A percentile compares a stretch with the other conserved stretches of the same genome.
Evolutionary conservation across 2,329 filamentous ascomycete species (phyloP).

Genomic region (Xylaria multiplex): DNA sequence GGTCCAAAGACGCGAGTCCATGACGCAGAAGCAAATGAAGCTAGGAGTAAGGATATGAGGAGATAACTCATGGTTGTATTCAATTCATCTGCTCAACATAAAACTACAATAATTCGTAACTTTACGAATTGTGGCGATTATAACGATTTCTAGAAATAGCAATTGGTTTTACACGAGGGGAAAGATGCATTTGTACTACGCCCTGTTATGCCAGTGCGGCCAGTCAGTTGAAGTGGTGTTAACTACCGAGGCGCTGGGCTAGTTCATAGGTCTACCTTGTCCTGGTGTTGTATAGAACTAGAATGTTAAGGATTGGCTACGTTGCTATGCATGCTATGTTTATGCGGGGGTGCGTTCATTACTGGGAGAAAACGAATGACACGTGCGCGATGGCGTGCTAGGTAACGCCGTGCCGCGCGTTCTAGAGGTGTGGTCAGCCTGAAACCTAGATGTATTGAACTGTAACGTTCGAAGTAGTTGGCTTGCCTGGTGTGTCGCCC

Average conservation of each 20-base stretch:
- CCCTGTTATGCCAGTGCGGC: not conserved
- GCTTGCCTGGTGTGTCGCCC: no score
- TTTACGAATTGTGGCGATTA: no score
- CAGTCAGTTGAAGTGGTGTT: not conserved
- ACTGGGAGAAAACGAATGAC: not conserved
- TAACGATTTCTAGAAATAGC: not conserved
- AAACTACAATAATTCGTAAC: not conserved
- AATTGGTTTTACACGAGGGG: not conserved
- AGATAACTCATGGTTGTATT: conserved; percentile 10
- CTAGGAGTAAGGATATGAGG: conserved; percentile 9
- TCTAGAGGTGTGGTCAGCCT: no score
- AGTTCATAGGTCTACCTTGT: no score
- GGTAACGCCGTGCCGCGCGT: not conserved
- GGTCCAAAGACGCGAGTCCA: conserved; percentile 33
- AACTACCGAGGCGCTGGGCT: not conserved
- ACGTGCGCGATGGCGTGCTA: conserved; percentile 29
- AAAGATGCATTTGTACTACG: not conserved
- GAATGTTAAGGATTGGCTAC: not conserved
- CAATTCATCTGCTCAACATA: no score
- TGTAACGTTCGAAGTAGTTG: no score
- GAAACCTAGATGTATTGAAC: no score
- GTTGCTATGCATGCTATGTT: not conserved
- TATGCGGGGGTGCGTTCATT: conserved; percentile 15
- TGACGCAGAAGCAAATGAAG: conserved; percentile 19
- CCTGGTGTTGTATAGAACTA: no score